These are phyloP conservation scores for Symbiodinium pilosum DNA, from an alignment of 73 alveolate genomes.

Conservation along the genomic window DNA sequence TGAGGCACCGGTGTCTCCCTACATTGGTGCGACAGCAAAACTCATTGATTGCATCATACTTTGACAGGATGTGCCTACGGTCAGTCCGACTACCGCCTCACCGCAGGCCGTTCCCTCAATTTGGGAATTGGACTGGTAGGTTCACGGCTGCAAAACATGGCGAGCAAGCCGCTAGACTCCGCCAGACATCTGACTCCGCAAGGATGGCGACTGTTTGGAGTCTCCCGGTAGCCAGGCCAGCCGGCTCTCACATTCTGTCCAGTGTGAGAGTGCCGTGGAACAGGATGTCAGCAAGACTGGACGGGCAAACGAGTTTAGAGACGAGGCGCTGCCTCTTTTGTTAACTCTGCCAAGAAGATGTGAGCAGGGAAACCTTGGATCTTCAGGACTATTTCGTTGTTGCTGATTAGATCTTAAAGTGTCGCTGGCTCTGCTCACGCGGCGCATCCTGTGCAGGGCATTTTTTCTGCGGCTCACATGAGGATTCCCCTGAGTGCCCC, in stretches of 20 bases:
- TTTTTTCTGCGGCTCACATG: neutral
- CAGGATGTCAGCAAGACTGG: neutral
- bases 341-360: too few relatives aligned
- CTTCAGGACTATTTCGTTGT: neutral
- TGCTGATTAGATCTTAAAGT: neutral
- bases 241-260: neutral
- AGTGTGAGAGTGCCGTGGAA: neutral
- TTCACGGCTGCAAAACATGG: too few relatives aligned
- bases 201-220: constrained; percentile 10
- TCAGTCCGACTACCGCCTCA: constrained; percentile 8
- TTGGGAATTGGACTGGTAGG: too few relatives aligned
- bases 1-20: too few relatives aligned
- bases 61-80: neutral
- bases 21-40: too few relatives aligned
- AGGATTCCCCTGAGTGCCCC: neutral
- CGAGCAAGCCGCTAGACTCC: neutral
- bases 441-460: neutral
- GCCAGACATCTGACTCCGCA: neutral
- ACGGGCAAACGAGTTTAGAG: neutral
- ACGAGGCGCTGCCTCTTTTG: too few relatives aligned
- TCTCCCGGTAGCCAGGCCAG: neutral
- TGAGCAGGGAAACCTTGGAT: too few relatives aligned
- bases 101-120: too few relatives aligned
- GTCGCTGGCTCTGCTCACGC: neutral
- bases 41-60: too few relatives aligned